phyloP scores from a whole-genome alignment of 192 early-diverging fungal genomes.

The Lunasporangiospora selenospora region DNA sequence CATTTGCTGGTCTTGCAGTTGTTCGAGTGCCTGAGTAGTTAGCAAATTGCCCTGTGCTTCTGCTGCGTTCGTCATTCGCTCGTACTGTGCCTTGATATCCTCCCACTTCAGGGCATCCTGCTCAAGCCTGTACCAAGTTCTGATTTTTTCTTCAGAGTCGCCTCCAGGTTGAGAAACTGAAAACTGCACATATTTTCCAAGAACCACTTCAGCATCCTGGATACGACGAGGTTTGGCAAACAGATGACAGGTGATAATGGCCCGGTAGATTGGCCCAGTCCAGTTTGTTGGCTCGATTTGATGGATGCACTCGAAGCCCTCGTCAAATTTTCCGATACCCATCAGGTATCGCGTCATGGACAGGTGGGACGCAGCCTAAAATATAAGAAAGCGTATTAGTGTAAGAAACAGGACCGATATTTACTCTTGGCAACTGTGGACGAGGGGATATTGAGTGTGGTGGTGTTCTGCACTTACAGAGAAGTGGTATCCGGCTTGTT shows the following conservation, averaged over 20 bases:
- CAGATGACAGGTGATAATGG: constrained; percentile 17
- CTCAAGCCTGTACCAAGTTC: constrained; percentile 28
- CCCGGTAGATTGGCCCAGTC: constrained; percentile 18
- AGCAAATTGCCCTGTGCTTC: constrained; percentile 3
- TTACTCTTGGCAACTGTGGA: no score
- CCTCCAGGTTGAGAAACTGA: neutral
- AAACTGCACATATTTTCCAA: constrained; percentile 23
- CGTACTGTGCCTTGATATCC: constrained; percentile 31
- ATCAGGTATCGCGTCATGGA: constrained; percentile 33
- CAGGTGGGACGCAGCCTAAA: constrained; percentile 24
- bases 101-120: constrained; percentile 41
- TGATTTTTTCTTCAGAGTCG: constrained; percentile 4
- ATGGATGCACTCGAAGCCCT: constrained; percentile 28
- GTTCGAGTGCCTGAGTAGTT: constrained; percentile 19
- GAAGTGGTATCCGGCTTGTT: constrained; percentile 34
- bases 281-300: constrained; percentile 9
- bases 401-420: neutral
- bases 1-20: constrained; percentile 15
- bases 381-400: neutral
- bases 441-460: no score
- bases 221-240: constrained; percentile 29
- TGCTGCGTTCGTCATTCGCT: neutral
- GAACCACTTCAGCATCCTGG: constrained; percentile 25
- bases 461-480: no score
- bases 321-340: constrained; percentile 17